Base-by-base conservation (phyloP, 1,284 basidiomycete species). In the Schizophyllum amplum region DNA sequence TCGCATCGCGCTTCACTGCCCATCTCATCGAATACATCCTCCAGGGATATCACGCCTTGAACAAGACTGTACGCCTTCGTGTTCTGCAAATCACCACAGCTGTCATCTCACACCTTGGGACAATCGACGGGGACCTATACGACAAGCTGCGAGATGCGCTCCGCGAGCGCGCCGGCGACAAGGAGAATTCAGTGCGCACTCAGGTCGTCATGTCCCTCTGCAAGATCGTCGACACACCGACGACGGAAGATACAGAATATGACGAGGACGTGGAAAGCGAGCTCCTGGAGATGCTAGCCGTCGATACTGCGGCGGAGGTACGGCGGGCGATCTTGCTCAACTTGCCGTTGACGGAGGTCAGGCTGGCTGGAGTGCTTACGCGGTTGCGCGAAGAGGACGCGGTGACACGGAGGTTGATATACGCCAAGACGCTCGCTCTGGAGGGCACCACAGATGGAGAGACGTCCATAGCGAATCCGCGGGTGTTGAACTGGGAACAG, bases 41-140 rank as follows among this genome's bases (percentile, higher is more conserved):
- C 55, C 82, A 83, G 59, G 94, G 94, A 0, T 94, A 94, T 70
- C 70, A 79, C 11, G 90, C 94, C 2, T 98, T 96, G 71, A 90
- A 95, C 76, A 98, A 96, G 75, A 81, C 82, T 55, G 87, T 92
- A 23, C 81, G 94, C 11, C 93, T 87, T 65, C 82, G 94, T 20
- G 87, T 86, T 59, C 81, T 92, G 0, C 86, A 91, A 58, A 72
- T 90, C 42, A 80, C 92, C n/a, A 85, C 87, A 0, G 86, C 91
- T 62, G 85, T 93, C 74, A 86, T 95, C 53, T 79, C 84, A 4
- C 83, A 86, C 59, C 74, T 95, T 1, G 89, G 90, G 9, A 89
- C 92, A 72, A 82, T 95, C 49, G 92, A 94, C 92, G 92, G 97
- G 69, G 90, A 94, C 57, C 74, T 90, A 4, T 98, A 92, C 65